phyloP scores from a whole-genome alignment of 495 filamentous ascomycete species.

The Aspergillus saccharolyticus region DNA sequence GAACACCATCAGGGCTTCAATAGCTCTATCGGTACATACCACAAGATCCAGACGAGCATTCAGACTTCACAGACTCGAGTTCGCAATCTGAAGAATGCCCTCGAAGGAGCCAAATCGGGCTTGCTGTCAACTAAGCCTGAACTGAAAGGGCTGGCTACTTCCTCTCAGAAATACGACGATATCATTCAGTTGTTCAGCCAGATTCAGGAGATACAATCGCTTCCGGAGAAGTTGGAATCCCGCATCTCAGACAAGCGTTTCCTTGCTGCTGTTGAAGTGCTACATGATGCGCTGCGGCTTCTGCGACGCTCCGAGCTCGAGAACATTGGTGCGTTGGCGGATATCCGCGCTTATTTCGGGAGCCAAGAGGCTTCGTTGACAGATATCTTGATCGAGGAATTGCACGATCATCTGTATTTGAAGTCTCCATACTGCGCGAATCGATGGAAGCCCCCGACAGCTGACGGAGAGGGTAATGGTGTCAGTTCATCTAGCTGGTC shows the following conservation, averaged over 20 bases:
- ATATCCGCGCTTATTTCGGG: slow-evolving; percentile 79
- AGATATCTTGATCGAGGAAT: slow-evolving; percentile 91
- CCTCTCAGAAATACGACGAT: slow-evolving; percentile 86
- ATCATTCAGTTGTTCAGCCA: slow-evolving; percentile 78
- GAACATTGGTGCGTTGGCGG: slow-evolving; percentile 80
- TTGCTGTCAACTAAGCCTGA: slow-evolving; percentile 86
- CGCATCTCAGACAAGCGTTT: slow-evolving; percentile 95
- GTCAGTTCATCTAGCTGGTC: slow-evolving; percentile 40
- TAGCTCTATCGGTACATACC: slow-evolving; percentile 96
- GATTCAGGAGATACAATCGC: slow-evolving; percentile 83
- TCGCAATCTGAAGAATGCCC: slow-evolving; percentile 71
- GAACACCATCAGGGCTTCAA: slow-evolving; percentile 99
- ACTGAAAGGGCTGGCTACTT: slow-evolving; percentile 75
- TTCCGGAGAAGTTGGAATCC: slow-evolving; percentile 89
- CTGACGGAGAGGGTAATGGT: slow-evolving; percentile 51
- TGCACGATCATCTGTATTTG: slow-evolving; percentile 95
- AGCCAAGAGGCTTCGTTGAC: slow-evolving; percentile 90
- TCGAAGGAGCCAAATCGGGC: slow-evolving; percentile 75
- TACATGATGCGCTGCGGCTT: slow-evolving; percentile 78
- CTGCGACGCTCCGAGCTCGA: slow-evolving; percentile 86
- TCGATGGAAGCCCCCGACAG: slow-evolving; percentile 68
- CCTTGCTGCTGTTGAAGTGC: slow-evolving; percentile 81
- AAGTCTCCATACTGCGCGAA: slow-evolving; percentile 96
- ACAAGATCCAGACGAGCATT: slow-evolving; percentile 95
- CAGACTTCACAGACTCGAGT: slow-evolving; percentile 82